These are phyloP conservation scores for Crepidotus sp. DNA, from an alignment of 1,284 basidiomycete genomes.

Conservation along the genomic window DNA sequence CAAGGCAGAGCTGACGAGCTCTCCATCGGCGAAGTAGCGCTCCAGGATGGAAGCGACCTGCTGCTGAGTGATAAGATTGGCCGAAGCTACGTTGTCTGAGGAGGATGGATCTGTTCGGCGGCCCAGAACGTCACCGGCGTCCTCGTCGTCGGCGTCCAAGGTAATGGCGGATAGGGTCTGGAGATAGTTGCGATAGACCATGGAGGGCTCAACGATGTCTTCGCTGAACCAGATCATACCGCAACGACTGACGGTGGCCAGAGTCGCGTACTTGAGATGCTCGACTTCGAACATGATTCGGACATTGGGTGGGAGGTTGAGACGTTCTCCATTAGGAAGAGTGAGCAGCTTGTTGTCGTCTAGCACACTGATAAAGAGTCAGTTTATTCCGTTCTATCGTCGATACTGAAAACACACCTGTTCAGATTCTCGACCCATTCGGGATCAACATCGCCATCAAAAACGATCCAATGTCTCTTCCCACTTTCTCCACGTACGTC, in stretches of 20 bases:
- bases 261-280: constrained; percentile 93
- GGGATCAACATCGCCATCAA: constrained; percentile 98
- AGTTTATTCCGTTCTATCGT: background rate
- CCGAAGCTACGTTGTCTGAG: constrained; percentile 45
- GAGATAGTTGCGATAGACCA: constrained; percentile 91
- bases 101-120: constrained; percentile 49
- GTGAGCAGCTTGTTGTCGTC: constrained; percentile 99
- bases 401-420: constrained; percentile 51
- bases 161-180: constrained; percentile 67
- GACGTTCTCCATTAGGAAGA: constrained; percentile 95
- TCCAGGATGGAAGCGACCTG: constrained; percentile 73
- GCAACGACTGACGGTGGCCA: constrained; percentile 98
- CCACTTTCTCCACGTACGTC: constrained; percentile 96
- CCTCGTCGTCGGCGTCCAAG: constrained; percentile 91
- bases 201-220: constrained; percentile 82
- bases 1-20: constrained; percentile 75
- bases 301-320: constrained; percentile 94
- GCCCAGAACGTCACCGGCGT: constrained; percentile 50
- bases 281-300: constrained; percentile 99
- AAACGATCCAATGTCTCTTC: constrained; percentile 99
- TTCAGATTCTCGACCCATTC: constrained; percentile 99
- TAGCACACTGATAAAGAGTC: constrained; percentile 61
- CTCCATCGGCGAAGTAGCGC: constrained; percentile 76
- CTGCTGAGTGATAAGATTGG: constrained; percentile 72
- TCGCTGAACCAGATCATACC: constrained; percentile 99